phyloP scores from a whole-genome alignment of 169 alveolate species.

The Plasmodium coatneyi region DNA sequence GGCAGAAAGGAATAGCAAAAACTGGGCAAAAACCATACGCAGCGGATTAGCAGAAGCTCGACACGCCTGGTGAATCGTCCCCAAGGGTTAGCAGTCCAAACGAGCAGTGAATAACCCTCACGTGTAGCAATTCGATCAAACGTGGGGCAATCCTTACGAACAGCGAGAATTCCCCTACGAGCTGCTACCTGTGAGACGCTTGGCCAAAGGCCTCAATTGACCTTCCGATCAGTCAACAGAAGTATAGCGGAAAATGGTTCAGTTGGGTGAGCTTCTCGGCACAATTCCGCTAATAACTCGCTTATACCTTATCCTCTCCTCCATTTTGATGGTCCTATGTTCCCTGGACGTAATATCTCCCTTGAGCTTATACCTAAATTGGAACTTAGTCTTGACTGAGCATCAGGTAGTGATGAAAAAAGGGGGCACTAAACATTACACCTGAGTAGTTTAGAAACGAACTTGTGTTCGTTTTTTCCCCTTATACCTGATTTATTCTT shows the following conservation, averaged over 20 bases:
- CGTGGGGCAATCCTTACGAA: background rate
- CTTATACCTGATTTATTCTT: background rate
- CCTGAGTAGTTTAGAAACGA: background rate
- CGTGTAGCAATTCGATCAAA: background rate
- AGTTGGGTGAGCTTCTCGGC: conserved; percentile 41
- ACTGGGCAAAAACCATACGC: background rate
- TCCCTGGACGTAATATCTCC: conserved; percentile 89
- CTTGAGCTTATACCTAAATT: conserved; percentile 86
- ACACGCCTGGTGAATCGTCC: background rate
- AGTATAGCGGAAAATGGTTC: conserved; percentile 42
- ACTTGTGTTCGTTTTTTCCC: background rate
- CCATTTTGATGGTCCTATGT: conserved; percentile 85
- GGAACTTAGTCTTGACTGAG: conserved; percentile 86
- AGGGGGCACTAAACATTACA: background rate
- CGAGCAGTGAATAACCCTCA: background rate
- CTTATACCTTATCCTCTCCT: conserved; percentile 85
- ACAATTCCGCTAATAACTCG: conserved; percentile 87
- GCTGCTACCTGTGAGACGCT: background rate
- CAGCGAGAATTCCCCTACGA: background rate
- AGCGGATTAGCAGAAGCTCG: background rate
- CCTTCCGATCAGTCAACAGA: conserved; percentile 1
- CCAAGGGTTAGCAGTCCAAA: background rate
- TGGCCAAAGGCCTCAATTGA: background rate
- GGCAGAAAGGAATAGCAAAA: background rate
- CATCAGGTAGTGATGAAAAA: conserved; percentile 36